Conservation (phyloP, 768 basidiomycete genomes). For the Cystobasidium onofrii region DNA sequence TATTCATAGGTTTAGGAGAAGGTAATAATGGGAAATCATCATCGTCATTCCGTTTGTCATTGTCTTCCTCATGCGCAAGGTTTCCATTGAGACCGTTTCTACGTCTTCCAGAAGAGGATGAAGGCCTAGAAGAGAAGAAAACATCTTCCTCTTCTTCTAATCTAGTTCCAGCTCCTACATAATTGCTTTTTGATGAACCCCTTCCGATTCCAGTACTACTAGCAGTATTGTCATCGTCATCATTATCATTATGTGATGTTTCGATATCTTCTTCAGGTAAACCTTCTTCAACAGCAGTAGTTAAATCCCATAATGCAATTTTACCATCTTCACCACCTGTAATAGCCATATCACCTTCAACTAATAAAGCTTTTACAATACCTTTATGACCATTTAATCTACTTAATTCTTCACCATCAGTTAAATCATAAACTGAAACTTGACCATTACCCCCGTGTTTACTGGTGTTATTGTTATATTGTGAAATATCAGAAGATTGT, state of each 20-base stretch:
- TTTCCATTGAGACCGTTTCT: neutral
- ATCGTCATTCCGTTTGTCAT: constrained; percentile 22
- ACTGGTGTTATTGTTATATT: constrained; percentile 47
- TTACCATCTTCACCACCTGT: constrained; percentile 83
- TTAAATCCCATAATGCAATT: constrained; percentile 80
- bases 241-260: neutral
- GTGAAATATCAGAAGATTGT: neutral
- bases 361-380: constrained; percentile 76
- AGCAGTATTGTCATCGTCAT: neutral
- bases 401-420: constrained; percentile 78
- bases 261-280: neutral
- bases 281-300: constrained; percentile 49
- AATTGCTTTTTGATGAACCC: neutral
- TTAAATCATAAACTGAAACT: constrained; percentile 89
- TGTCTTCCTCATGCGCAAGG: neutral
- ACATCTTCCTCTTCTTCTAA: constrained; percentile 4
- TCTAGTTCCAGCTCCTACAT: neutral
- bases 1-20: constrained; percentile 2
- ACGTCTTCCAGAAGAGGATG: neutral
- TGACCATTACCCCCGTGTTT: constrained; percentile 50
- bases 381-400: constrained; percentile 58
- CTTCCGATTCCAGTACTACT: neutral
- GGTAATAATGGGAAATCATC: constrained; percentile 31
- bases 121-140: constrained; percentile 17
- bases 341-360: constrained; percentile 80